Percentiles rank a stretch among this genome's conserved stretches.
Conservation (phyloP, 192 early-diverging fungal species). For the Pilobolus umbonatus region DNA sequence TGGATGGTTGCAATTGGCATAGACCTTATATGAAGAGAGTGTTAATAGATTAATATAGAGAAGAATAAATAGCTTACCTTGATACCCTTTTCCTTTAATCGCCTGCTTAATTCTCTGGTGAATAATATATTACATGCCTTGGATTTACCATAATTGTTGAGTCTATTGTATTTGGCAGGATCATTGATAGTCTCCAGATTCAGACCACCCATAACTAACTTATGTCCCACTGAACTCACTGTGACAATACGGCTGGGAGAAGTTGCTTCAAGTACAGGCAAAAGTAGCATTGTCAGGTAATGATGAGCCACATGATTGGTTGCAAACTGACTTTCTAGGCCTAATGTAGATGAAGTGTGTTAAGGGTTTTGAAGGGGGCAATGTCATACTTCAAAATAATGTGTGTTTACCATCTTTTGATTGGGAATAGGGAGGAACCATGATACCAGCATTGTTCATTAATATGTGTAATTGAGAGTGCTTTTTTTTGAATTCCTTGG, state of each 20-base stretch:
- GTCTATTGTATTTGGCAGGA: constrained; percentile 14
- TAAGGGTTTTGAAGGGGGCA: not conserved
- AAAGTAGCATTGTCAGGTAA: constrained; percentile 21
- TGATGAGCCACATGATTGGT: constrained; percentile 51
- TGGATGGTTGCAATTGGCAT: constrained; percentile 28
- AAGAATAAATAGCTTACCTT: constrained; percentile 15
- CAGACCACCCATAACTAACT: constrained; percentile 3
- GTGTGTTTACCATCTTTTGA: constrained; percentile 36
- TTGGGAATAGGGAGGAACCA: constrained; percentile 38
- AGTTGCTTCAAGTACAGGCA: constrained; percentile 24
- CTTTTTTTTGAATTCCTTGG: constrained; percentile 29
- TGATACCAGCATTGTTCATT: constrained; percentile 62
- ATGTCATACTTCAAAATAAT: not conserved
- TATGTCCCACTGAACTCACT: constrained; percentile 25
- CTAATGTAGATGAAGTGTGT: constrained; percentile 12
- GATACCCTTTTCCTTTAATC: constrained; percentile 23
- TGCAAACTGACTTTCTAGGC: constrained; percentile 55
- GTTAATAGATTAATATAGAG: too few species aligned
- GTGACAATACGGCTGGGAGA: constrained; percentile 26
- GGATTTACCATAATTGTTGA: constrained; percentile 13
- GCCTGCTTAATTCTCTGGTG: constrained; percentile 19
- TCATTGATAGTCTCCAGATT: constrained; percentile 22
- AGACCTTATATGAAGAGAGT: constrained; percentile 18
- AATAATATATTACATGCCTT: constrained; percentile 32
- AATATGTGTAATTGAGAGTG: constrained; percentile 42